These are phyloP conservation scores for Mycena leptocephala DNA, from an alignment of 768 basidiomycete species.

Conservation along the genomic window DNA sequence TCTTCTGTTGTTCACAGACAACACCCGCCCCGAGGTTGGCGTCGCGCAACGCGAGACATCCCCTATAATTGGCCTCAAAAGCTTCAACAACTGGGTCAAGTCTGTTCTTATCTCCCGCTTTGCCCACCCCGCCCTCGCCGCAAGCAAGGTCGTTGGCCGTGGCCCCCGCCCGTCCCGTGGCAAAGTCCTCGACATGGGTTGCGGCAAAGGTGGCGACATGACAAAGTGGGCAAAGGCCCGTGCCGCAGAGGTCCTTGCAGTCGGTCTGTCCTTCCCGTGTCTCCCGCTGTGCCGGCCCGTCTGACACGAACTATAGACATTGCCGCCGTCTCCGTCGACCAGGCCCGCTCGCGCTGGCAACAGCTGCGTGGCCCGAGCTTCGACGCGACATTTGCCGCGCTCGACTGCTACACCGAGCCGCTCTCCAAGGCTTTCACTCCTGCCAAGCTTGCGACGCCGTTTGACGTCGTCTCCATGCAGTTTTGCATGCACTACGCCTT, in stretches of 20 bases:
- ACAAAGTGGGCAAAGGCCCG: slow-evolving; percentile 95
- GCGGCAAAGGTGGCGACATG: slow-evolving; percentile 99
- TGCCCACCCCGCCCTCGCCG: slow-evolving; percentile 78
- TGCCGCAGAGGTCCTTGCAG: slow-evolving; percentile 83
- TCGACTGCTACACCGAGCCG: slow-evolving; percentile 90
- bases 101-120: slow-evolving; percentile 95
- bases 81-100: slow-evolving; percentile 99
- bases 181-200: slow-evolving; percentile 95
- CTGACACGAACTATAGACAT: slow-evolving; percentile 72
- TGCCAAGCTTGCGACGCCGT: slow-evolving; percentile 74
- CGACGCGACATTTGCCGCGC: slow-evolving; percentile 84
- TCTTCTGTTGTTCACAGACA: slow-evolving; percentile 70
- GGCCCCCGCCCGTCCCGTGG: slow-evolving; percentile 59
- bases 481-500: slow-evolving; percentile 99
- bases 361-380: slow-evolving; percentile 69
- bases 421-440: slow-evolving; percentile 80
- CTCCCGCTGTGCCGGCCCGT: background rate
- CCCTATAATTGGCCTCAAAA: slow-evolving; percentile 96
- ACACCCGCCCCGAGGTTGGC: slow-evolving; percentile 93
- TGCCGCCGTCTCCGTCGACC: slow-evolving; percentile 89
- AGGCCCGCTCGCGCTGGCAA: slow-evolving; percentile 86
- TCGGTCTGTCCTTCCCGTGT: slow-evolving; percentile 67
- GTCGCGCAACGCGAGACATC: slow-evolving; percentile 88
- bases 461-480: slow-evolving; percentile 98
- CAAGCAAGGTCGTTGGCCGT: slow-evolving; percentile 51